A percentile compares a stretch with the other conserved stretches of the same genome.
Conservation (phyloP, 331 rosid genomes). For the Acacia pycnantha region DNA sequence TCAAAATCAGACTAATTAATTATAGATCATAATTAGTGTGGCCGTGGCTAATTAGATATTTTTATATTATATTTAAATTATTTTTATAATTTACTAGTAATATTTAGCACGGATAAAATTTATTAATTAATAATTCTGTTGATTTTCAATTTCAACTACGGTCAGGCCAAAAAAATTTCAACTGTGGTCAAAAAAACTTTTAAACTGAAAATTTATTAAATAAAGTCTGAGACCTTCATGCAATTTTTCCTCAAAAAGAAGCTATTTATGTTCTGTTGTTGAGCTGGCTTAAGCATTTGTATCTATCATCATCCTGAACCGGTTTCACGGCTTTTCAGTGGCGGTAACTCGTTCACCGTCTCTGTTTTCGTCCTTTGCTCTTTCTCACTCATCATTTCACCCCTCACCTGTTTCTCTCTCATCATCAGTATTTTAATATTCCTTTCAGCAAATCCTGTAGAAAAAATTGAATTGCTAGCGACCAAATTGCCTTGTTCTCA, state of each 20-base stretch:
- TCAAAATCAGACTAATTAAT: neutral
- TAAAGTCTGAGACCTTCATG: neutral
- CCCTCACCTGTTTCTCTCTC: constrained; percentile 11
- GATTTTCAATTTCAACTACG: too few relatives aligned
- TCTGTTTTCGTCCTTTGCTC: neutral
- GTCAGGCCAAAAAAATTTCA: too few relatives aligned
- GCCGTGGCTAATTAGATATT: too few relatives aligned
- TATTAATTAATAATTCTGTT: too few relatives aligned
- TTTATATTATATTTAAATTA: too few relatives aligned
- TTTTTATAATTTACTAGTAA: neutral
- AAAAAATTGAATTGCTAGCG: neutral
- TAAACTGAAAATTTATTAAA: neutral
- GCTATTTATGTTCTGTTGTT: neutral
- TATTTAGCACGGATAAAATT: too few relatives aligned
- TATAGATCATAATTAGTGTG: too few relatives aligned
- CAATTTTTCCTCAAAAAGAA: neutral
- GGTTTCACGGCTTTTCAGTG: neutral
- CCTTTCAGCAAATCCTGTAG: neutral
- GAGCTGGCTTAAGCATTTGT: neutral
- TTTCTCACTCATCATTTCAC: neutral
- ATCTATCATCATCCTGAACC: neutral
- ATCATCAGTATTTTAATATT: neutral
- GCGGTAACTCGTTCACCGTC: neutral
- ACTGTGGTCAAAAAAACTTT: too few relatives aligned
- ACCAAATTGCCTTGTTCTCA: neutral